Base-by-base conservation (phyloP, 345 rosid species). In the Salix arbutifolia region DNA sequence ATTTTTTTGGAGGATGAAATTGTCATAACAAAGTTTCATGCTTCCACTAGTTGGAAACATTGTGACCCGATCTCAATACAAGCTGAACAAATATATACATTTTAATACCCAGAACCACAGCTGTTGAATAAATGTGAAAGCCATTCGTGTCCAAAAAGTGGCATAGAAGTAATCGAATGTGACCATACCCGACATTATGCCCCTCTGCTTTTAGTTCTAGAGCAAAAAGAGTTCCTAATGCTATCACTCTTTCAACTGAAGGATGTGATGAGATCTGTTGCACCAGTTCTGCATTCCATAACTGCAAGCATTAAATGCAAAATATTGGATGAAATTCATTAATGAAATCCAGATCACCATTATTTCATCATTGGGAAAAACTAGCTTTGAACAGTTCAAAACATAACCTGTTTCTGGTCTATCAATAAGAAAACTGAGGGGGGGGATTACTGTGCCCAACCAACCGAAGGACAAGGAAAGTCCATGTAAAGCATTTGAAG, bases 171-270 rank as follows among this genome's bases (percentile, higher is more conserved):
- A 65, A 69, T 67, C 58, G 28, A 70, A 69, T 21, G 69, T 6
- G 62, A 76, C 26, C 50, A 50, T 93, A 93, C 99, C 99, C 98
- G 35, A 92, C 87, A 78, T 89, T 81, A 50, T 70, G 71, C 76
- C 85, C 91, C 72, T 87, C 88, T 30, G 89, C 92, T 81, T 67
- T 87, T 76, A 96, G 90, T 86, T 96, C 96, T 48, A 96, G 75
- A 21, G 89, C 92, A 74, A 81, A 89, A 38, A 96, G 85, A 30
- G 98, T 96, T 80, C 99, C 98, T 70, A 96, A 60, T 25, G 85
- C 86, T 72, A 93, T 87, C 81, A 92, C 94, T 86, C 97, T 91
- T 82, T 83, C 81, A 60, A 96, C 92, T 2, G 94, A 84, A 70
- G 88, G 85, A 83, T 91, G 98, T 21, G 79, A 83, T 69, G 99